phyloP scores from a whole-genome alignment of 202 grass and related monocot genomes.

The Musa balbisiana region DNA sequence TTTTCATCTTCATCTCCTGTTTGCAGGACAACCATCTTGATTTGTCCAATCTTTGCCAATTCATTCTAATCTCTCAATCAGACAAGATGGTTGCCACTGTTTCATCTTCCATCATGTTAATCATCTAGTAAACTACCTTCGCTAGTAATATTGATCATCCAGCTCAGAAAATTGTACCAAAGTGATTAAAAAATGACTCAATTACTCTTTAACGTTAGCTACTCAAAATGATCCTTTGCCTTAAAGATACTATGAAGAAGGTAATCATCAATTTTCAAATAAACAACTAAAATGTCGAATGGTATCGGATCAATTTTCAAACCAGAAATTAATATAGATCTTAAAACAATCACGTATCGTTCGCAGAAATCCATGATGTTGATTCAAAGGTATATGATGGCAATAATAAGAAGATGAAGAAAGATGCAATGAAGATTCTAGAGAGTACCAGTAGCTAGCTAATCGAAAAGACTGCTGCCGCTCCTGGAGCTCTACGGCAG shows the following conservation, averaged over 20 bases:
- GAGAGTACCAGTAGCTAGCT: conserved; percentile 64
- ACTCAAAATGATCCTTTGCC: not conserved
- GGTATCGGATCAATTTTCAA: no score
- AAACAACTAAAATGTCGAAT: not conserved
- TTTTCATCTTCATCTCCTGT: not conserved
- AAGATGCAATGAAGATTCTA: not conserved
- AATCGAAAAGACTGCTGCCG: conserved; percentile 83
- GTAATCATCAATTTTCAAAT: not conserved
- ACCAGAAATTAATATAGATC: not conserved
- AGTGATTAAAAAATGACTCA: not conserved
- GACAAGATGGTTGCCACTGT: not conserved
- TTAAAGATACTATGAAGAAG: not conserved
- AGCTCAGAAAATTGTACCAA: not conserved
- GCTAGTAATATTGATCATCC: not conserved
- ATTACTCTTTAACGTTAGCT: not conserved
- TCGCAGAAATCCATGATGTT: not conserved
- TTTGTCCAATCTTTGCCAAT: no score
- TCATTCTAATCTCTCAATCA: no score
- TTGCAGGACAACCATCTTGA: not conserved
- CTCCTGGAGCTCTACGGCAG: conserved; percentile 95
- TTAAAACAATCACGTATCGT: not conserved
- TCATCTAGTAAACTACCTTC: not conserved
- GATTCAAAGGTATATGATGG: no score
- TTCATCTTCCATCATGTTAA: not conserved
- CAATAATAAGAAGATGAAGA: not conserved